Base-by-base conservation (phyloP, 371 early-diverging fungal species). In the Cokeromyces recurvatus region DNA sequence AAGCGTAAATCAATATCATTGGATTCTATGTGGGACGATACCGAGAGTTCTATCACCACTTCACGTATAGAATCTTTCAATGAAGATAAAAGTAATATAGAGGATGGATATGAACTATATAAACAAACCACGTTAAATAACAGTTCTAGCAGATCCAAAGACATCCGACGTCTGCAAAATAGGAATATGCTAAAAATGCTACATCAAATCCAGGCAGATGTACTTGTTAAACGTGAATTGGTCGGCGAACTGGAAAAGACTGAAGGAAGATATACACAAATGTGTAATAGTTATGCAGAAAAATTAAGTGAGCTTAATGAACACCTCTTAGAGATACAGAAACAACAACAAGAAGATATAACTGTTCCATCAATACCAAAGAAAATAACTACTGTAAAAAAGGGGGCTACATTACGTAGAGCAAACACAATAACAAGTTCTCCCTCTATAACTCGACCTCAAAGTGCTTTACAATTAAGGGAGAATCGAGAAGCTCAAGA, bases 171-270 rank as follows among this genome's bases (percentile, higher is more conserved):
- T n/a, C n/a, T n/a, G n/a, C n/a, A n/a, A n/a, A n/a, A 56, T 32
- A 62, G 50, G 38, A 66, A 64, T 19, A 25, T 68, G 4, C 24
- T 68, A 4, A 70, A 70, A 27, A 72, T 82, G 62, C 61, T 85
- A 15, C 78, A 79, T 48, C 82, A 85, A 53, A 78, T 82, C 11
- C 84, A 85, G 42, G 73, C 77, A 0, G 87, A 88, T 43, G 72
- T 86, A 23, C 57, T 76, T 3, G 82, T 84, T 25, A 74, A 74
- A 22, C 64, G 72, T 20, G 79, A 78, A 38, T 56, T 82, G 11
- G 77, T 80, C 2, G 61, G 58, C 2, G 78, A 77, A 37, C 55
- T 84, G 2, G 82, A 81, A 49, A 65, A 62, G 19, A 66, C 78
- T 0, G 78, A 81, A 43, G 64, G 62, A n/a, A 77, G 80, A 42